Evolutionary conservation across 192 early-diverging fungal genomes (phyloP).

Genomic region (Coemansia sp.): DNA sequence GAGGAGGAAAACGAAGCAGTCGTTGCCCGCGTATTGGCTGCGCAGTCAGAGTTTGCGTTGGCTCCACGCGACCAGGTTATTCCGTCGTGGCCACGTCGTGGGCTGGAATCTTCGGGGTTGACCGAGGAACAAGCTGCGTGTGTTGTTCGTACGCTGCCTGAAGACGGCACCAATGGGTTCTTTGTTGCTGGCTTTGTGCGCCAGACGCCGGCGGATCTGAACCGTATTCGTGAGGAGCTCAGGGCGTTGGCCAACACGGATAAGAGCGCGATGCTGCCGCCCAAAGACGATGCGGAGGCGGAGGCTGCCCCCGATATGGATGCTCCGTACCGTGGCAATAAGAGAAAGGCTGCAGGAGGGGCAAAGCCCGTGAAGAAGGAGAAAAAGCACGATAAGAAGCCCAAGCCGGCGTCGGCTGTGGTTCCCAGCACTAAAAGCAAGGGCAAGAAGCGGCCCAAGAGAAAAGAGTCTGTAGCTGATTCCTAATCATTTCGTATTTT

Average conservation of each 20-base stretch:
- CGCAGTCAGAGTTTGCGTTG: constrained; percentile 59
- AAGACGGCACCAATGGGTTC: constrained; percentile 91
- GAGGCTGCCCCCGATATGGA: not conserved
- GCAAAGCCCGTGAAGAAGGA: not conserved
- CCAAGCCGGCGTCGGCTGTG: not conserved
- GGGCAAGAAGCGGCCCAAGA: constrained; percentile 31
- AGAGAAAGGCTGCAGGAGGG: not conserved
- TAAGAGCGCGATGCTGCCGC: not conserved
- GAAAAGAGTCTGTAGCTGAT: constrained; percentile 13
- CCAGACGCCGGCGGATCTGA: constrained; percentile 20
- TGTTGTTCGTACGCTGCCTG: constrained; percentile 75
- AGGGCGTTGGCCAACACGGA: not conserved
- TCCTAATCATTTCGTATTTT: not conserved
- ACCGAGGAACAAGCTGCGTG: constrained; percentile 57
- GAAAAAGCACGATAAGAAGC: not conserved
- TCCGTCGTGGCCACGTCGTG: constrained; percentile 79
- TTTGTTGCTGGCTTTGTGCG: constrained; percentile 92
- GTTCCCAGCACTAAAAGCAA: constrained; percentile 5
- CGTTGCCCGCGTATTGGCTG: constrained; percentile 66
- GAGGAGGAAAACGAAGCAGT: constrained; percentile 92
- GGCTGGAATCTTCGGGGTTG: constrained; percentile 50
- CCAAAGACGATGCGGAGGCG: not conserved
- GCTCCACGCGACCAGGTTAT: constrained; percentile 61
- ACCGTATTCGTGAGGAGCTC: constrained; percentile 12
- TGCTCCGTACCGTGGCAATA: not conserved